Evolutionary conservation across 805 yeast genomes (phyloP), one percentile per base, ranked within the genome.

Genomic region (Debaryomyces maramus): DNA sequence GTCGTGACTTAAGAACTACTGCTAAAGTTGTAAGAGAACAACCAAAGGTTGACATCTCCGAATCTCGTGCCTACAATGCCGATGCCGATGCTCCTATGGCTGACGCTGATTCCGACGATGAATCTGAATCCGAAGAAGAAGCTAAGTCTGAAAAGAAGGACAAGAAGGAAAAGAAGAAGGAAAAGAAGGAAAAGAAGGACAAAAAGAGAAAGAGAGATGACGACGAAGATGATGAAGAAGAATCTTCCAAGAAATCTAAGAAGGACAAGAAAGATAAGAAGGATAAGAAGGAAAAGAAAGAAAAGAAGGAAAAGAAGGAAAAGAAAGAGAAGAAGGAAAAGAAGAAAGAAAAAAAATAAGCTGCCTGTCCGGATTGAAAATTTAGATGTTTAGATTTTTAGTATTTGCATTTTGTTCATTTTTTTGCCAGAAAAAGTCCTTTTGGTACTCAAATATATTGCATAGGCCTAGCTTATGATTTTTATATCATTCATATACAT

Each of bases 1-100:
- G 99, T 53, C 88, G 96, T 70, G 98, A 93, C 65, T 70, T 90
- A 62, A 84, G 96, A 74, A 84, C 96, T 30, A 83, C 95, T 34
- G 80, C 95, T 40, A 82, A 83, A 72, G 81, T 88, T 51, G 81
- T 80, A 45, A 86, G 84, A 65, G 87, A 86, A 56, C 85, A 83
- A 61, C 83, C 85, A 64, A 91, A 90, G 80, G 83, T 89, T 51
- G 95, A 86, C 47, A 77, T 91, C 53, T 70, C 88, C 39, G 91
- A 88, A 62, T 82, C 91, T 37, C 77, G 84, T 65, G 86, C 91
- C 42, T 93, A 93, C 72, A 93, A 91, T 60, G 95, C 88, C 29
- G 98, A 90, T 63, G 98, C 97, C 34, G 99, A 95, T 63, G 80
- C 90, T 40, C 77, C 80, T 33, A 51, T 47, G 39, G 63, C 55